These are phyloP conservation scores for Mortierella sp. DNA, from an alignment of 371 early-diverging fungal species.

Conservation along the genomic window DNA sequence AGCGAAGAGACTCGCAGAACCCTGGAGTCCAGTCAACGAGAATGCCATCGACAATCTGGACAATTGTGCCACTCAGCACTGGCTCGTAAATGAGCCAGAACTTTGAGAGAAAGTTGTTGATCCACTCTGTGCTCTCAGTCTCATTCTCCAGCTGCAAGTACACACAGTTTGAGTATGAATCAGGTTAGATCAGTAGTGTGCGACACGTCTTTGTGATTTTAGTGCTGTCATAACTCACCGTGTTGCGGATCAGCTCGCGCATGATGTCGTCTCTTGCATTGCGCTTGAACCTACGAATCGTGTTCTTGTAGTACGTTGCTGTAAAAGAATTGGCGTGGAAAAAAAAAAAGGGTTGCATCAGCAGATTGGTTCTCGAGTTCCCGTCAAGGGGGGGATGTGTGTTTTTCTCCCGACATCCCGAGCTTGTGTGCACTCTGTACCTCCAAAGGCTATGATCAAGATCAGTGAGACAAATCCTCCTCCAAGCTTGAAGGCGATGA, in stretches of 20 bases:
- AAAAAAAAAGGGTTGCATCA: not conserved
- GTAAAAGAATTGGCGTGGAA: not conserved
- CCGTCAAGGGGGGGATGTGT: too few relatives aligned
- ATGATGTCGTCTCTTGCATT: conserved; percentile 76
- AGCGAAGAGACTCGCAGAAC: conserved; percentile 89
- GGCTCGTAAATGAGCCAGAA: conserved; percentile 98
- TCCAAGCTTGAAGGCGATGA: conserved; percentile 40
- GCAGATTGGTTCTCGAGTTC: not conserved
- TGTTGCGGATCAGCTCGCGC: conserved; percentile 64
- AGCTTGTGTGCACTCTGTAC: too few relatives aligned
- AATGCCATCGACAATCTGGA: conserved; percentile 77
- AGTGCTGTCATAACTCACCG: conserved; percentile 35
- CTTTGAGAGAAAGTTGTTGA: conserved; percentile 89
- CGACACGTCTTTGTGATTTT: too few relatives aligned
- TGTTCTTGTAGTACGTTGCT: conserved; percentile 77
- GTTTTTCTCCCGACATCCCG: too few relatives aligned
- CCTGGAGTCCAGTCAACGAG: conserved; percentile 85
- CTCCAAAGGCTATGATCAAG: conserved; percentile 50
- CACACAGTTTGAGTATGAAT: not conserved
- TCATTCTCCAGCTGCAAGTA: conserved; percentile 57
- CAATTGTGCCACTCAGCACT: conserved; percentile 80
- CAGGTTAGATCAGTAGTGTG: too few relatives aligned
- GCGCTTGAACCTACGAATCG: conserved; percentile 69
- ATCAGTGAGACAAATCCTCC: conserved; percentile 48
- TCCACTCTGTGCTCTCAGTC: conserved; percentile 94